phyloP scores from a whole-genome alignment of 495 filamentous ascomycete species.

The Aspergillus incahuasiensis region DNA sequence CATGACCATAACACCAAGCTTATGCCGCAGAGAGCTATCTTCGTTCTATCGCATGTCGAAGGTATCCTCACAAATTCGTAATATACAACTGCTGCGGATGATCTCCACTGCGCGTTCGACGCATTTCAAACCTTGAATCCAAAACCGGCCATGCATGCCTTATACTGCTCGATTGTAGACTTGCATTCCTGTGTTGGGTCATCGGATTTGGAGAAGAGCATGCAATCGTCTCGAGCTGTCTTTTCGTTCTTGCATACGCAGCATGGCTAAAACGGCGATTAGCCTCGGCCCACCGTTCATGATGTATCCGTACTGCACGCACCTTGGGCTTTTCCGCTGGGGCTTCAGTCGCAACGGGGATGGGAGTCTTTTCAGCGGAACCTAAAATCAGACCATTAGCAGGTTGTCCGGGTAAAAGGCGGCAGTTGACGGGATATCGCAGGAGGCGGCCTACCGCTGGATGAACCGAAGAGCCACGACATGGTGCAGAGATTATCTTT shows the following conservation, averaged over 20 bases:
- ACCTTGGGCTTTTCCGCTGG: conserved; percentile 54
- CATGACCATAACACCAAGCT: conserved; percentile 11
- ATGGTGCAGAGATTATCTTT: conserved; percentile 20
- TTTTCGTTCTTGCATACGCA: conserved; percentile 98
- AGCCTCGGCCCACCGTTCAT: neutral
- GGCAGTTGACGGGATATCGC: neutral
- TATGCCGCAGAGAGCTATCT: neutral
- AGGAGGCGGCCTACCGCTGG: conserved; percentile 28
- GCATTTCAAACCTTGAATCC: conserved; percentile 71
- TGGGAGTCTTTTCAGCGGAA: conserved; percentile 24
- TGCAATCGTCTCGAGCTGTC: conserved; percentile 88
- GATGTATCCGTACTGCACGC: conserved; percentile 3
- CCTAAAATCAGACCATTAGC: conserved; percentile 6
- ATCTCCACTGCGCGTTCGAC: neutral
- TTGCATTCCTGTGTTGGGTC: conserved; percentile 76
- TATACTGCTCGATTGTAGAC: conserved; percentile 76
- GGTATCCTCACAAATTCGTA: neutral
- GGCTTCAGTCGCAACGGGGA: conserved; percentile 24
- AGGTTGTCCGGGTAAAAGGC: neutral
- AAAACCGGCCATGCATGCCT: conserved; percentile 87
- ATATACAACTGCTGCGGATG: neutral
- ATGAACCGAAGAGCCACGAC: conserved; percentile 41
- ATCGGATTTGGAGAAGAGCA: conserved; percentile 83
- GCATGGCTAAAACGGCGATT: conserved; percentile 63
- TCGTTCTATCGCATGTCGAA: neutral